A percentile compares a stretch with the other conserved stretches of the same genome.
phyloP scores from a whole-genome alignment of 306 rosid species.

The Citrullus amarus region DNA sequence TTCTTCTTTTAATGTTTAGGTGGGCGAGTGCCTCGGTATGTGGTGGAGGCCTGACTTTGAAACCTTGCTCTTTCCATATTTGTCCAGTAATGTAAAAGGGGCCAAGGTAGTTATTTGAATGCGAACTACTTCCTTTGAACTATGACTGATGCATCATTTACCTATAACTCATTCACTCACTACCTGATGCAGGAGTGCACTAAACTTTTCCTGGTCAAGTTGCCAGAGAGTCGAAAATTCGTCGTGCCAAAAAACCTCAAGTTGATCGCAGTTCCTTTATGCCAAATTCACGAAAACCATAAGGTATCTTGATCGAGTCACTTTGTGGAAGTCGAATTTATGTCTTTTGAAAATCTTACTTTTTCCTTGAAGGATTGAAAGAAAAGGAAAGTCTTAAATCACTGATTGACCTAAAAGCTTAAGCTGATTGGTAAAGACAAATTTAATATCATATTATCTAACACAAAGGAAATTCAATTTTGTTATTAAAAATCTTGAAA shows the following conservation, averaged over 20 bases:
- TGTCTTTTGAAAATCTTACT: background rate
- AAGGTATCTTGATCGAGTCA: constrained; percentile 30
- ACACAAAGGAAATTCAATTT: background rate
- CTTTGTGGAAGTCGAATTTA: background rate
- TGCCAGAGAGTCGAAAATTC: constrained; percentile 60
- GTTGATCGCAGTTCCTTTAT: constrained; percentile 74
- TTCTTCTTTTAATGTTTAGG: constrained; percentile 27
- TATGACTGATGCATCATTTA: background rate
- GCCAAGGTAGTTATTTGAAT: constrained; percentile 48
- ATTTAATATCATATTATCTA: no score
- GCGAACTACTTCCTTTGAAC: background rate
- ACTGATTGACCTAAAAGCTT: no score
- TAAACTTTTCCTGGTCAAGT: constrained; percentile 65
- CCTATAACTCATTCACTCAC: background rate
- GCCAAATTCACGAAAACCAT: constrained; percentile 62
- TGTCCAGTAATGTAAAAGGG: constrained; percentile 38
- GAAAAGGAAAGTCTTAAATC: background rate
- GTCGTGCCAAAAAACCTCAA: constrained; percentile 60
- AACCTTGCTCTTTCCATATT: constrained; percentile 42
- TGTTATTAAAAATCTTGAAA: background rate
- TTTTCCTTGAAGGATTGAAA: background rate
- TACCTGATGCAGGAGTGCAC: constrained; percentile 54
- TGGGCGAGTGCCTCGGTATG: constrained; percentile 75
- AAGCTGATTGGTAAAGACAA: no score
- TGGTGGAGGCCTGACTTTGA: constrained; percentile 85